A percentile compares a stretch with the other conserved stretches of the same genome.
phyloP scores from a whole-genome alignment of 305 asterid species.

The Fraxinus angustifolia region DNA sequence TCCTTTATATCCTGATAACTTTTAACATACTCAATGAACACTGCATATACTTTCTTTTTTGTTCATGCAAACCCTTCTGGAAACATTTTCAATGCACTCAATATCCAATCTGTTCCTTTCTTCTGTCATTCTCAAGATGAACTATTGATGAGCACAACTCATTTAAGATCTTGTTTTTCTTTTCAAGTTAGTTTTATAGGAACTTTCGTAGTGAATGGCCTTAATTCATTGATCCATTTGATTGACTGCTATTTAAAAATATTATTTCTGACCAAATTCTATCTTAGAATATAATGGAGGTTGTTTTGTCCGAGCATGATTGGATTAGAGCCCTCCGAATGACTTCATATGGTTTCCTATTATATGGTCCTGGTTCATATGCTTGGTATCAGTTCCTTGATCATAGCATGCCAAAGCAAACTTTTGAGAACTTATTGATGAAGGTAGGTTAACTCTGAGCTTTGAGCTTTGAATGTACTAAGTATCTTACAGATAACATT shows the following conservation, averaged over 20 bases:
- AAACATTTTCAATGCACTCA: not conserved
- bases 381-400: conserved; percentile 87
- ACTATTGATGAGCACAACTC: not conserved
- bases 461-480: not conserved
- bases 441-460: conserved; percentile 42
- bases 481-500: conserved; percentile 1
- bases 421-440: conserved; percentile 46
- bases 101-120: not conserved
- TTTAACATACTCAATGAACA: not conserved
- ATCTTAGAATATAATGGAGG: conserved; percentile 46
- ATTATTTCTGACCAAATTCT: conserved; percentile 6
- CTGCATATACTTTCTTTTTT: not conserved
- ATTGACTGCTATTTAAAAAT: not conserved
- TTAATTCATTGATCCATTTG: conserved; percentile 8
- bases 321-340: conserved; percentile 79
- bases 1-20: not conserved
- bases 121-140: not conserved
- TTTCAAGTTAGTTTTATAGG: not conserved
- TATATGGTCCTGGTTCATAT: conserved; percentile 90
- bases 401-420: conserved; percentile 67
- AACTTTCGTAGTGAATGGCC: not conserved
- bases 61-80: not conserved
- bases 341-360: conserved; percentile 79
- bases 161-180: not conserved
- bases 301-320: conserved; percentile 60